Base-by-base conservation (phyloP, 345 rosid species). In the Toxicodendron radicans region DNA sequence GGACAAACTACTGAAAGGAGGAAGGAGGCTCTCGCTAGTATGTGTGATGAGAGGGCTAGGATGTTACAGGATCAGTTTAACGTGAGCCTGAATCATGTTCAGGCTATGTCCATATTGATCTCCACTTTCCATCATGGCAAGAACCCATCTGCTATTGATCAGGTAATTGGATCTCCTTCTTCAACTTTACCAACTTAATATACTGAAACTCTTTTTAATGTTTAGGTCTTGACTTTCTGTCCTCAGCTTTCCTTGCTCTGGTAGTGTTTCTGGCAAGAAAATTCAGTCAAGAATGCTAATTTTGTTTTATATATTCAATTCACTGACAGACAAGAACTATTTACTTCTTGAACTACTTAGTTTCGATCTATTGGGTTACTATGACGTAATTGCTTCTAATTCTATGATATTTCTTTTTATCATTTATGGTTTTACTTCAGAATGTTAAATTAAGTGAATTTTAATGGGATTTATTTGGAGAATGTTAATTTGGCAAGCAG, bases 61-160 rank as follows among this genome's bases (percentile, higher is more conserved):
- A 92, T 95, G 99, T 79, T 95, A 21, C 99, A 92, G 81, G 99
- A 95, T 85, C 99, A 95, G 81, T 95, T 95, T 81, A 95, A 95
- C 83, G 99, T 95, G 35, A 95, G 99, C 83, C 81, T 95, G 99
- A 95, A 95, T 80, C 99, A 95, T 85, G 85, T 95, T 41, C 99
- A 95, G 74, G 99, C 97, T 33, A 92, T 95, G 91, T 91, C 99
- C 65, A 91, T 95, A 79, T 84, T 92, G 85, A 95, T 95, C 86
- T 87, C 97, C 62, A 90, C 93, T 58, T 95, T 95, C 70, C 97
- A 95, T 86, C 99, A 95, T 82, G 92, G 90, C 70, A 92, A 86
- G 82, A 75, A 62, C 79, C 99, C 99, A 52, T 91, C 99, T 82
- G 95, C 97, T 58, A 92, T 92, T 70, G 97, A 95, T 80, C 99